Conservation (phyloP, 805 yeast species). For the Kuraishia molischiana region DNA sequence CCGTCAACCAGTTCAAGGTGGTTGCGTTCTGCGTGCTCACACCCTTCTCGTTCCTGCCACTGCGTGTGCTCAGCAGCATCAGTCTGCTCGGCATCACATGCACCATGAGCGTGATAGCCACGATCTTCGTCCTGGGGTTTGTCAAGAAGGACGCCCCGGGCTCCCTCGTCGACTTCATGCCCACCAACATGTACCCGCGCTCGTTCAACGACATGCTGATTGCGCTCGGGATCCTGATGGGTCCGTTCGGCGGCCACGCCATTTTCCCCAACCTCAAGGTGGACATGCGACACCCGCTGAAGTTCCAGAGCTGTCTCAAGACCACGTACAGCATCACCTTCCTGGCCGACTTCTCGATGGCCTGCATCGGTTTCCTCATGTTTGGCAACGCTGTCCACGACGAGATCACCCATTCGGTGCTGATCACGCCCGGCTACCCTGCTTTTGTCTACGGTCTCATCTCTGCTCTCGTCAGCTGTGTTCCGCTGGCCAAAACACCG, state of each 20-base stretch:
- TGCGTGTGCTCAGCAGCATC: conserved; percentile 42
- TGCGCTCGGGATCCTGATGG: conserved; percentile 56
- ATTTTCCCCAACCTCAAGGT: conserved; percentile 68
- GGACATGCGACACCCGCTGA: conserved; percentile 65
- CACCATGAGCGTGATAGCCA: conserved; percentile 37
- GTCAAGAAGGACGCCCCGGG: conserved; percentile 37
- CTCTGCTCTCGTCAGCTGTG: conserved; percentile 61
- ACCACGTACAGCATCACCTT: conserved; percentile 51
- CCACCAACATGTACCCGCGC: conserved; percentile 29
- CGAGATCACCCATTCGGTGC: conserved; percentile 69
- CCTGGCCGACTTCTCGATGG: conserved; percentile 50
- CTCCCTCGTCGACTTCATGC: conserved; percentile 38
- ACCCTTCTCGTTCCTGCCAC: conserved; percentile 64
- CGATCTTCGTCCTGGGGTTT: conserved; percentile 38
- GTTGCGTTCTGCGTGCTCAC: conserved; percentile 62
- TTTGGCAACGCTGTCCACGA: conserved; percentile 62
- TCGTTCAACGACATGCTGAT: conserved; percentile 28
- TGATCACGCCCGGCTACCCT: conserved; percentile 63
- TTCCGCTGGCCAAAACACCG: conserved; percentile 84
- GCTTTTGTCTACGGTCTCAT: conserved; percentile 42
- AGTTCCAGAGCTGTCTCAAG: conserved; percentile 42
- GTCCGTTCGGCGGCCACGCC: conserved; percentile 84
- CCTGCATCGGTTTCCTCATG: conserved; percentile 65
- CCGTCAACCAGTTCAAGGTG: conserved; percentile 50
- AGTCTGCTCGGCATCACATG: conserved; percentile 48